Conservation (phyloP, 2,329 filamentous ascomycete genomes). For the Talaromyces funiculosus region DNA sequence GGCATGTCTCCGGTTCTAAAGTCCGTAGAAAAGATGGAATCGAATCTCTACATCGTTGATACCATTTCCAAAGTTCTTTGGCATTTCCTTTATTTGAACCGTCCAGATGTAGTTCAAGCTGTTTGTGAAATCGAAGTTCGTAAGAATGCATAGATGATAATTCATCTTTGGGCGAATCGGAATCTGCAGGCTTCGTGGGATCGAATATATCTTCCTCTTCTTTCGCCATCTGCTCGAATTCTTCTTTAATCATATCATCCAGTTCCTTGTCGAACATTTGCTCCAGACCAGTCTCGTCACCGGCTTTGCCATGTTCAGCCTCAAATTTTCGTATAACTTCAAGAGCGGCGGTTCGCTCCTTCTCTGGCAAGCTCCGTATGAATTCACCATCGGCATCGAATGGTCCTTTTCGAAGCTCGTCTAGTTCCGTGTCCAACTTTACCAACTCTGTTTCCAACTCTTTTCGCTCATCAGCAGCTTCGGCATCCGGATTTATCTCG, state of each 20-base stretch:
- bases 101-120: conserved; percentile 28
- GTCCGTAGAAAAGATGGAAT: conserved; percentile 46
- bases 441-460: conserved; percentile 34
- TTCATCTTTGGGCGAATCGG: conserved; percentile 22
- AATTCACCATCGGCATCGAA: conserved; percentile 41
- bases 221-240: conserved; percentile 32
- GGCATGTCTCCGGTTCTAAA: conserved; percentile 58
- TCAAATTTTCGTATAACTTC: conserved; percentile 40
- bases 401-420: conserved; percentile 36
- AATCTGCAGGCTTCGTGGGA: conserved; percentile 19
- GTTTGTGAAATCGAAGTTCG: conserved; percentile 36
- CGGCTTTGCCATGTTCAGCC: conserved; percentile 28
- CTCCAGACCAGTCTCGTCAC: conserved; percentile 24
- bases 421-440: conserved; percentile 36
- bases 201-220: conserved; percentile 35
- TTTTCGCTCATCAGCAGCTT: conserved; percentile 33
- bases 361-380: conserved; percentile 37
- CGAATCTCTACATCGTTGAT: conserved; percentile 45
- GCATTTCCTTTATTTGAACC: conserved; percentile 24
- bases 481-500: conserved; percentile 36
- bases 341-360: conserved; percentile 37
- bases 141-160: conserved; percentile 35
- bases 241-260: conserved; percentile 35
- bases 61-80: conserved; percentile 46
- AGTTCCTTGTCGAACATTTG: conserved; percentile 39